These are phyloP conservation scores for Polytolypa hystricis DNA, from an alignment of 2,329 filamentous ascomycete genomes.

Conservation along the genomic window DNA sequence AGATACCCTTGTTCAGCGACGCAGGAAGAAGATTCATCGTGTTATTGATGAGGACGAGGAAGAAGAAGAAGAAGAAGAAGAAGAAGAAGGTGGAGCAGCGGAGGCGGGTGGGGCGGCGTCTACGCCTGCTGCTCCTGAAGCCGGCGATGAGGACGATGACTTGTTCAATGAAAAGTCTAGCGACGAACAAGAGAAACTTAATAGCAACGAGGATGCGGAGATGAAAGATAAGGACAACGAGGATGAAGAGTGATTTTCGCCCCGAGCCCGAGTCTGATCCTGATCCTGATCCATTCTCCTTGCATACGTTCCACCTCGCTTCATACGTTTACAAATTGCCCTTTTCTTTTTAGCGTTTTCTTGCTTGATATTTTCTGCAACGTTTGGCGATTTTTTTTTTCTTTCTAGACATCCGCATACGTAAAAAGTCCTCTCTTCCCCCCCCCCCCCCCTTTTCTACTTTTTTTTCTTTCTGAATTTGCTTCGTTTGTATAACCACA, in stretches of 20 bases:
- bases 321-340: too few species aligned
- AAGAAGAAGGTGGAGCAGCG: constrained; percentile 29
- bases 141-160: constrained; percentile 24
- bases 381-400: constrained; percentile 1
- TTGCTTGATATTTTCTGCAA: constrained; percentile 1
- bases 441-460: too few species aligned
- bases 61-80: constrained; percentile 38
- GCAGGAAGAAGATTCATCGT: constrained; percentile 23
- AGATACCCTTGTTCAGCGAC: constrained; percentile 27
- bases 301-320: neutral
- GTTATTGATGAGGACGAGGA: constrained; percentile 29
- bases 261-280: too few species aligned
- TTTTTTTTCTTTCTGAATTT: too few species aligned
- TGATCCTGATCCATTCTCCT: too few species aligned
- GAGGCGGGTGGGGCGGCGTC: constrained; percentile 11
- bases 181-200: constrained; percentile 16
- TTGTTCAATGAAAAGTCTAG: constrained; percentile 25
- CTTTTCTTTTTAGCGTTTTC: neutral
- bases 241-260: constrained; percentile 2
- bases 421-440: too few species aligned
- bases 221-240: constrained; percentile 26
- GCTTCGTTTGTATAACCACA: too few species aligned
- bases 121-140: constrained; percentile 4
- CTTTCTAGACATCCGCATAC: neutral
- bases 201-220: constrained; percentile 18